phyloP scores from a whole-genome alignment of 192 early-diverging fungal species.

The Chytriomyces sp. region DNA sequence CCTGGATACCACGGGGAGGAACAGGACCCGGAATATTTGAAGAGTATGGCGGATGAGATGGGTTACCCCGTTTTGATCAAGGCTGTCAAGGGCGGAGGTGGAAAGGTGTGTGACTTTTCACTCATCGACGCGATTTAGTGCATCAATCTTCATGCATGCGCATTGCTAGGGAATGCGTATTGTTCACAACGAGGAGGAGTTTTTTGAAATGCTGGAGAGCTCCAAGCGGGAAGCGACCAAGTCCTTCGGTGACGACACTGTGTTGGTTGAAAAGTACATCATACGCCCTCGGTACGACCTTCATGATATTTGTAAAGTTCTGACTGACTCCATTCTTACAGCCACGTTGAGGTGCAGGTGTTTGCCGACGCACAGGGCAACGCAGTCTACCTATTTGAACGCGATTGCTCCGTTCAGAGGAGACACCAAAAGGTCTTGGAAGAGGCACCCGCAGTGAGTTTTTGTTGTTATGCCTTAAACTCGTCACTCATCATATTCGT shows the following conservation, averaged over 20 bases:
- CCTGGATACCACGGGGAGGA: constrained; percentile 93
- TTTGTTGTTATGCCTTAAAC: constrained; percentile 16
- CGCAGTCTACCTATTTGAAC: constrained; percentile 90
- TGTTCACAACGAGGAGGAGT: constrained; percentile 70
- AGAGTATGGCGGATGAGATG: constrained; percentile 74
- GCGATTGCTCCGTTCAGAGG: constrained; percentile 94
- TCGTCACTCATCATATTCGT: background rate
- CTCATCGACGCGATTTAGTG: background rate
- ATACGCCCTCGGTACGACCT: constrained; percentile 63
- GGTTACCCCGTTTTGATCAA: constrained; percentile 98
- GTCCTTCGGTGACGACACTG: constrained; percentile 87
- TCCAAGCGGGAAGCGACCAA: constrained; percentile 84
- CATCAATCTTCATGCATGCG: background rate
- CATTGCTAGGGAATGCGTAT: constrained; percentile 82
- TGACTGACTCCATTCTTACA: background rate
- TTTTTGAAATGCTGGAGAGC: constrained; percentile 82
- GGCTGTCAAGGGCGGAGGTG: constrained; percentile 95
- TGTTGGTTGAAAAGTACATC: constrained; percentile 92
- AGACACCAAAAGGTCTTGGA: constrained; percentile 97
- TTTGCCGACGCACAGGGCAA: constrained; percentile 89
- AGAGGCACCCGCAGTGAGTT: constrained; percentile 82
- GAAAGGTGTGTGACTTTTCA: constrained; percentile 52
- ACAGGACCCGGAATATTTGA: constrained; percentile 75
- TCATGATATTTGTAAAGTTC: background rate
- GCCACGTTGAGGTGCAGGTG: constrained; percentile 94